phyloP scores from a whole-genome alignment of 1,284 basidiomycete genomes.

The Sphagnurus paluster region DNA sequence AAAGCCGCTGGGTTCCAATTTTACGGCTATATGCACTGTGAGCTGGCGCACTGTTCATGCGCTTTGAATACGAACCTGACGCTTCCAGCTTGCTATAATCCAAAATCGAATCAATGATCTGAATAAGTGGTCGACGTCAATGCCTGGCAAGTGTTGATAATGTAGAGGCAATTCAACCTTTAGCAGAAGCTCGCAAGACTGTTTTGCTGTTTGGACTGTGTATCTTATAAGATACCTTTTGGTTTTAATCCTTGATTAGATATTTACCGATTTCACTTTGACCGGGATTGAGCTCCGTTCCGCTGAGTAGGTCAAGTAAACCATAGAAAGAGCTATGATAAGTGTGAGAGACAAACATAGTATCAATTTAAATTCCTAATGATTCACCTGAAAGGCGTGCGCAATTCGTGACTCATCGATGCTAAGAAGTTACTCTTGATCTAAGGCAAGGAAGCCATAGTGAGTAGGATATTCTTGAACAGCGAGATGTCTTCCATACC shows the following conservation, averaged over 20 bases:
- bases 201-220: conserved; percentile 70
- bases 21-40: conserved; percentile 46
- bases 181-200: conserved; percentile 68
- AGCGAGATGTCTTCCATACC: conserved; percentile 29
- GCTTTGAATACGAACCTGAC: conserved; percentile 43
- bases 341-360: background rate
- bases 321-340: conserved; percentile 65
- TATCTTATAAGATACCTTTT: background rate
- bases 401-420: conserved; percentile 72
- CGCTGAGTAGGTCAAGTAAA: conserved; percentile 63
- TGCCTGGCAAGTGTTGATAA: background rate
- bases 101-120: conserved; percentile 76
- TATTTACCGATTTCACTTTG: conserved; percentile 63
- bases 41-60: conserved; percentile 1
- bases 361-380: background rate
- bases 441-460: conserved; percentile 28
- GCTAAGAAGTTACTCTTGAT: conserved; percentile 76
- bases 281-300: conserved; percentile 62
- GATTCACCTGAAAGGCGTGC: conserved; percentile 67
- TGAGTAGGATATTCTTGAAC: background rate
- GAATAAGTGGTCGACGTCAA: no score
- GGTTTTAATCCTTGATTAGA: conserved; percentile 5
- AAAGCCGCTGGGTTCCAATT: conserved; percentile 65
- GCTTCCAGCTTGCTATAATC: conserved; percentile 77
- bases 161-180: conserved; percentile 41